phyloP scores from a whole-genome alignment of 2,329 filamentous ascomycete genomes.

The Colletotrichum eleusines region DNA sequence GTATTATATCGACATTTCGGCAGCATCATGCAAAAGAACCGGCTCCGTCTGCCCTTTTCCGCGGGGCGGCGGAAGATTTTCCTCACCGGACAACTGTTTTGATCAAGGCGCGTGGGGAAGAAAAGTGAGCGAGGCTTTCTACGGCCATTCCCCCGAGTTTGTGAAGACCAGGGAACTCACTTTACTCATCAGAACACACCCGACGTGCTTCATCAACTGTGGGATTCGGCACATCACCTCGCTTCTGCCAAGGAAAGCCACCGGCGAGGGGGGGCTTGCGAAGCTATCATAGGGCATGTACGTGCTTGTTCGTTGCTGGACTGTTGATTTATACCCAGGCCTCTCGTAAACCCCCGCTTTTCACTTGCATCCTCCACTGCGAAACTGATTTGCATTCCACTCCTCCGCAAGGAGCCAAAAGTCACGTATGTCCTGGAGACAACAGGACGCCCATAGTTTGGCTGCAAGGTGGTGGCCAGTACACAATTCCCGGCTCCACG shows the following conservation, averaged over 20 bases:
- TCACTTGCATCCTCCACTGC: background rate
- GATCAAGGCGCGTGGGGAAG: background rate
- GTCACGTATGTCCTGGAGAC: background rate
- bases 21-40: slow-evolving; percentile 10
- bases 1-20: slow-evolving; percentile 32
- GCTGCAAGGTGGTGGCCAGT: background rate
- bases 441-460: background rate
- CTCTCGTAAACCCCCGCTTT: background rate
- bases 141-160: slow-evolving; percentile 19
- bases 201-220: slow-evolving; percentile 6
- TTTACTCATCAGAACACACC: background rate
- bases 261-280: background rate
- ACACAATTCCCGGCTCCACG: background rate
- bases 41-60: slow-evolving; percentile 4
- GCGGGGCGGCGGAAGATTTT: background rate
- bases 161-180: slow-evolving; percentile 23
- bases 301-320: slow-evolving; percentile 6
- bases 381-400: background rate
- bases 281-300: slow-evolving; percentile 9
- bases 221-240: background rate
- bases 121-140: slow-evolving; percentile 19
- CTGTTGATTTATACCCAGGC: slow-evolving; percentile 7
- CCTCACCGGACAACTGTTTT: background rate
- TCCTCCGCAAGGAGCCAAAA: background rate
- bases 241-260: background rate